Base-by-base conservation (phyloP, 306 rosid genomes). In the Citrullus amarus region DNA sequence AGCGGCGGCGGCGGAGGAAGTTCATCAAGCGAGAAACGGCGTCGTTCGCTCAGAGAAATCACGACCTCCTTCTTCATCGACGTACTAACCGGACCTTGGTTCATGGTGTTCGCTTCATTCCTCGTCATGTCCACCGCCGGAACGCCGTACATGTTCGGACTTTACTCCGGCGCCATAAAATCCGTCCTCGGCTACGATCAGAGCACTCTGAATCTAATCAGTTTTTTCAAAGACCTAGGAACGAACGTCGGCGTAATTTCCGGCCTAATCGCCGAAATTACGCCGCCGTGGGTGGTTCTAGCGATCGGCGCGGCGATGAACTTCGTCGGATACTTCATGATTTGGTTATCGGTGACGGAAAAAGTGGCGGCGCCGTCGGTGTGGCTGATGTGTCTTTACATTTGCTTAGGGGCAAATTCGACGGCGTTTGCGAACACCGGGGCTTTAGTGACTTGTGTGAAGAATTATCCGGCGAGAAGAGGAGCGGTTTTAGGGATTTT, bases 221-320 rank as follows among this genome's bases (percentile, higher is more conserved):
- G 97, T 62, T 94, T 94, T 88, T 94, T 90, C 89, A 94, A 94
- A 65, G 98, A 94, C 81, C 18, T 95, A 5, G 97, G 98, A 0
- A 83, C 91, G 36, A 95, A 89, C 84, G 83, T 95, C 1, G 97
- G 98, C 0, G 22, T 95, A 39, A 75, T 89, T 34, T 82, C 96
- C 0, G 97, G 97, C 16, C 87, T 95, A 48, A 84, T 95, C 84
- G 91, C 88, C 63, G 97, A 95, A 86, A 62, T 92, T 4, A 86
- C 96, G 0, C 97, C 97, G 0, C 98, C 98, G 9, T 88, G 89
- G 89, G 88, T 86, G 76, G 91, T 88, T 16, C 51, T 88, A 36
- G 16, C 81, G 50, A 75, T 84, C 30, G 90, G 92, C 1, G 85
- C 88, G 2, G 76, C 79, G 60, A 79, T 88, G 50, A 88, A 86